Conservation (phyloP, 2,329 filamentous ascomycete genomes). For the Fusarium haematococcum region DNA sequence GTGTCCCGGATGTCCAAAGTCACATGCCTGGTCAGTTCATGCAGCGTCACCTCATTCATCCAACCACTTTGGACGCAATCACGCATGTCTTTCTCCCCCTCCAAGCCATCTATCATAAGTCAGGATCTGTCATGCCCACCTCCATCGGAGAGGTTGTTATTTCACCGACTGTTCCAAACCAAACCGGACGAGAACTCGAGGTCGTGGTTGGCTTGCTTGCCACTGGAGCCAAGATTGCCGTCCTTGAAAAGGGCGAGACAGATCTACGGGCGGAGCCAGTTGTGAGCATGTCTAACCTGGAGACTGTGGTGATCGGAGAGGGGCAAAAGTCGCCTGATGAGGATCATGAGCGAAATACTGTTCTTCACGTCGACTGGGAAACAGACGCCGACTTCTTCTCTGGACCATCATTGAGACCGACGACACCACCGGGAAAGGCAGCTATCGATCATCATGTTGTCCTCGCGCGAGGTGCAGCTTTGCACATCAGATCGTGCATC, state of each 20-base stretch:
- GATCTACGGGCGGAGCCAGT: not conserved
- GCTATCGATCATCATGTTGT: not conserved
- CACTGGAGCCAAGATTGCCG: not conserved
- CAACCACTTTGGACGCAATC: not conserved
- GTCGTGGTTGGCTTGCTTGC: not conserved
- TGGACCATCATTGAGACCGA: not conserved
- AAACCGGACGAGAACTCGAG: not conserved
- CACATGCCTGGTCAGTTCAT: conserved; percentile 3
- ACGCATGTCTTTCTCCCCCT: not conserved
- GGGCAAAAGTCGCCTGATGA: not conserved
- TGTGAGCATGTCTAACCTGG: not conserved
- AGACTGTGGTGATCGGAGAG: not conserved
- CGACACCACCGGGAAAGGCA: not conserved
- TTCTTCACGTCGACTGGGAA: not conserved
- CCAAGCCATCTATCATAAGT: not conserved
- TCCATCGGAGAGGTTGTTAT: not conserved
- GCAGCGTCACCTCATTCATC: not conserved
- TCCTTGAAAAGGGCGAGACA: not conserved
- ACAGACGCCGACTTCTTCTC: not conserved
- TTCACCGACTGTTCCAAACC: not conserved
- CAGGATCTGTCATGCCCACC: not conserved
- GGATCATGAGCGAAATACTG: not conserved
- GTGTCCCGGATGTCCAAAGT: not conserved
- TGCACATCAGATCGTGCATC: not conserved
- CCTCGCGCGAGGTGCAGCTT: not conserved